Evolutionary conservation across 2,329 filamentous ascomycete species (phyloP).

Genomic region (Coleophoma eucalyptorum): DNA sequence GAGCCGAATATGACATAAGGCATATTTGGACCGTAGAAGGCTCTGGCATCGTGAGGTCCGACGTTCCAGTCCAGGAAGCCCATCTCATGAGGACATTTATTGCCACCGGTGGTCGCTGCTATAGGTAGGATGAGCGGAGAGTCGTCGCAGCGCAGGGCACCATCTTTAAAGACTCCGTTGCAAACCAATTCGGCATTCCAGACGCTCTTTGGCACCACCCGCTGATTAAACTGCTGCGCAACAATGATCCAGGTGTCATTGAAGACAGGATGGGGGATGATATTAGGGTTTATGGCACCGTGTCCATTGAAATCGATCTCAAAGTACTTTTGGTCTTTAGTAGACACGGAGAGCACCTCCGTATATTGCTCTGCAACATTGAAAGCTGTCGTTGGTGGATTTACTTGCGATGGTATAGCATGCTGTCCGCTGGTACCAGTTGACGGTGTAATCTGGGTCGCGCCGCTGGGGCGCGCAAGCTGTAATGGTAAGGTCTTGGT

Average conservation of each 20-base stretch:
- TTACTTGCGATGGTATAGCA: background rate
- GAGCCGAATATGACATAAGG: constrained; percentile 52
- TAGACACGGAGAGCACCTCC: constrained; percentile 35
- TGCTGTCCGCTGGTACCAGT: no score
- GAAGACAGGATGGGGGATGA: constrained; percentile 49
- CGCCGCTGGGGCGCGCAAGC: no score
- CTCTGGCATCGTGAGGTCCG: constrained; percentile 55
- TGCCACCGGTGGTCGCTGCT: constrained; percentile 34
- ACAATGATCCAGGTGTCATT: constrained; percentile 47
- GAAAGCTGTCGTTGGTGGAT: background rate
- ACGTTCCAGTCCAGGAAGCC: constrained; percentile 37
- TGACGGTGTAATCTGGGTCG: no score
- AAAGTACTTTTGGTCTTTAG: constrained; percentile 42
- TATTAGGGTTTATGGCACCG: constrained; percentile 48
- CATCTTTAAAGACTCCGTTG: constrained; percentile 41
- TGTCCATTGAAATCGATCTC: constrained; percentile 40
- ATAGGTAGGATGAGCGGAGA: constrained; percentile 40
- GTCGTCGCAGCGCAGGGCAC: constrained; percentile 36
- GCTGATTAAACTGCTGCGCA: constrained; percentile 37
- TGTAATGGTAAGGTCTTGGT: no score
- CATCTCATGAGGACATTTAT: constrained; percentile 41
- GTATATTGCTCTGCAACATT: no score
- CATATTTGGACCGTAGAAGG: constrained; percentile 48
- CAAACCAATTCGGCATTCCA: constrained; percentile 44
- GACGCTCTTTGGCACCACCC: constrained; percentile 18